These are phyloP conservation scores for Haberlea rhodopensis DNA, from an alignment of 257 asterid species.

Conservation along the genomic window DNA sequence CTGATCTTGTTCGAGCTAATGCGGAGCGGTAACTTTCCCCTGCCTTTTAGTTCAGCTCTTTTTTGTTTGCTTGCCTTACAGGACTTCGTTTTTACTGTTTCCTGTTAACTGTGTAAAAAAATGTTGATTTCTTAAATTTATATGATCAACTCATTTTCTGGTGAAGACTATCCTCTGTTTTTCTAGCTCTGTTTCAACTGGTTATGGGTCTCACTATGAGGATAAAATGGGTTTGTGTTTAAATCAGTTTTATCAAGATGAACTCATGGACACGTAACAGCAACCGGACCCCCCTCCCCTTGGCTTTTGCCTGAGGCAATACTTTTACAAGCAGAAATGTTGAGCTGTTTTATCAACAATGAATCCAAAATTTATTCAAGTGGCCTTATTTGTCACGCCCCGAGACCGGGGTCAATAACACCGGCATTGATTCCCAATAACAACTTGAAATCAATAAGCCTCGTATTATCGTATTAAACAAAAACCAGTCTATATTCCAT, in stretches of 20 bases:
- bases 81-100: constrained; percentile 6
- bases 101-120: neutral
- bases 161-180: neutral
- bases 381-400: too few relatives aligned
- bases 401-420: too few relatives aligned
- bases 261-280: neutral
- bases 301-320: neutral
- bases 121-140: neutral
- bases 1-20: constrained; percentile 76
- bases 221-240: too few relatives aligned
- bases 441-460: too few relatives aligned
- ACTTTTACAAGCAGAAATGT: neutral
- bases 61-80: neutral
- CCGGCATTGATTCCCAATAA: too few relatives aligned
- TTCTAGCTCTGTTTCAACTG: too few relatives aligned
- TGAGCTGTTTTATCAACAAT: neutral
- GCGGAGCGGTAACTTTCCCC: constrained; percentile 53
- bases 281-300: neutral
- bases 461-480: too few relatives aligned
- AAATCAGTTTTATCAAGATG: neutral
- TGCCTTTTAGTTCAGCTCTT: neutral
- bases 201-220: too few relatives aligned
- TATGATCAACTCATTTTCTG: neutral
- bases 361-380: neutral
- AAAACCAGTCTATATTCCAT: too few relatives aligned